A percentile compares a stretch with the other conserved stretches of the same genome.
Conservation (phyloP, 164 flowering plant genomes). For the Magnolia kwangsiensis region DNA sequence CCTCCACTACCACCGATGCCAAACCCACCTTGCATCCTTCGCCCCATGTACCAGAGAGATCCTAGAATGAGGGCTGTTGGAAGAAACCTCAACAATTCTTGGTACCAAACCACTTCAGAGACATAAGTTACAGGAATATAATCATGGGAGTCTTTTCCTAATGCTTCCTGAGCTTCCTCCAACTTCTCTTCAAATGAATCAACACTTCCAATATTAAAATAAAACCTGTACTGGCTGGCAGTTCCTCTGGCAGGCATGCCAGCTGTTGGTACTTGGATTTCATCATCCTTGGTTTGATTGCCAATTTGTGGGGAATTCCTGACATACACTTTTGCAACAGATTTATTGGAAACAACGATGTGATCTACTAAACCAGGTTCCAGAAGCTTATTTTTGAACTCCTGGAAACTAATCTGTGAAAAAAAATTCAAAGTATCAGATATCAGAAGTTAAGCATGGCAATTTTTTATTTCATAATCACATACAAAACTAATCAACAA, state of each 20-base stretch:
- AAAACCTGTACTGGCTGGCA: slow-evolving; percentile 63
- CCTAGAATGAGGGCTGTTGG: slow-evolving; percentile 76
- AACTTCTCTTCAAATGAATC: slow-evolving; percentile 93
- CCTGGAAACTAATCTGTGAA: slow-evolving; percentile 84
- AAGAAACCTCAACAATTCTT: slow-evolving; percentile 70
- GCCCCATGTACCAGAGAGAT: slow-evolving; percentile 64
- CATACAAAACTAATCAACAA: not conserved
- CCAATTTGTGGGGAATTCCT: slow-evolving; percentile 38
- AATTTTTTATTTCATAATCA: not conserved
- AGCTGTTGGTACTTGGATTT: slow-evolving; percentile 37
- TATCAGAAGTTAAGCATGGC: not conserved
- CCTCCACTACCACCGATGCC: slow-evolving; percentile 77
- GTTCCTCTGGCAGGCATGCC: slow-evolving; percentile 35
- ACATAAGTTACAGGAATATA: slow-evolving; percentile 82
- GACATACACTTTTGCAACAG: slow-evolving; percentile 82
- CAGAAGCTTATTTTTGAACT: slow-evolving; percentile 84
- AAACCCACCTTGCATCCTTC: slow-evolving; percentile 78
- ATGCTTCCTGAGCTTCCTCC: slow-evolving; percentile 90
- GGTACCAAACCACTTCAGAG: slow-evolving; percentile 76
- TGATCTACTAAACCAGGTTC: slow-evolving; percentile 89
- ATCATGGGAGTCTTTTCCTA: slow-evolving; percentile 80
- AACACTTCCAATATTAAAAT: slow-evolving; percentile 85
- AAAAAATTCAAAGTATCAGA: slow-evolving; percentile 12
- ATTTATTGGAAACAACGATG: slow-evolving; percentile 75
- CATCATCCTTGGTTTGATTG: slow-evolving; percentile 39